Percentiles rank a stretch among this genome's conserved stretches.
Conservation (phyloP, 1,284 basidiomycete species). For the Austropuccinia psidii region DNA sequence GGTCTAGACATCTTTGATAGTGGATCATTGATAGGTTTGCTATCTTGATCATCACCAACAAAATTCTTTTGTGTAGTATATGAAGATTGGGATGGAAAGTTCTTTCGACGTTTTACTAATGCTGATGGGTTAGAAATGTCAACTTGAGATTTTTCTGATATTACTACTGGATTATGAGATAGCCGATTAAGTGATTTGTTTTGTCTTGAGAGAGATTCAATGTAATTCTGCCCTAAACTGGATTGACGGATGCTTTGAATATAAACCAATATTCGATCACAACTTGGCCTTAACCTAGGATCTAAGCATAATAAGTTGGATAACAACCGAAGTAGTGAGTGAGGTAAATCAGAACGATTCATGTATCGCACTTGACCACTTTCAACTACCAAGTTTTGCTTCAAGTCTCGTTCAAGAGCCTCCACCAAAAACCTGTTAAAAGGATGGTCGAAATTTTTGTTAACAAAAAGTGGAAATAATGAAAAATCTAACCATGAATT, state of each 20-base stretch:
- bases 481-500: too few relatives aligned
- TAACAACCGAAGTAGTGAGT: conserved; percentile 61
- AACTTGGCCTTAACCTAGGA: conserved; percentile 60
- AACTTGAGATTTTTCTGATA: too few relatives aligned
- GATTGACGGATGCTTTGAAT: neutral
- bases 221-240: too few relatives aligned
- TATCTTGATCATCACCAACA: too few relatives aligned
- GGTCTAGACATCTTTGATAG: too few relatives aligned
- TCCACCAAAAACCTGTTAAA: neutral
- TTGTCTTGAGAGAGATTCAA: neutral
- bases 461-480: too few relatives aligned
- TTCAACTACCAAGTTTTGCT: neutral
- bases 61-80: too few relatives aligned
- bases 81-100: too few relatives aligned
- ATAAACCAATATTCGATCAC: conserved; percentile 59
- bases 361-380: conserved; percentile 54
- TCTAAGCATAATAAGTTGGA: conserved; percentile 61
- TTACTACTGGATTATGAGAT: too few relatives aligned
- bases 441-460: neutral
- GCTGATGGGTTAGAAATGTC: neutral
- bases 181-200: neutral
- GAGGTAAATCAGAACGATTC: conserved; percentile 61
- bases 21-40: too few relatives aligned
- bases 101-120: neutral
- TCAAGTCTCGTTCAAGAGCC: neutral